Evolutionary conservation across 768 basidiomycete species (phyloP).

Genomic region (Saitozyma podzolica): DNA sequence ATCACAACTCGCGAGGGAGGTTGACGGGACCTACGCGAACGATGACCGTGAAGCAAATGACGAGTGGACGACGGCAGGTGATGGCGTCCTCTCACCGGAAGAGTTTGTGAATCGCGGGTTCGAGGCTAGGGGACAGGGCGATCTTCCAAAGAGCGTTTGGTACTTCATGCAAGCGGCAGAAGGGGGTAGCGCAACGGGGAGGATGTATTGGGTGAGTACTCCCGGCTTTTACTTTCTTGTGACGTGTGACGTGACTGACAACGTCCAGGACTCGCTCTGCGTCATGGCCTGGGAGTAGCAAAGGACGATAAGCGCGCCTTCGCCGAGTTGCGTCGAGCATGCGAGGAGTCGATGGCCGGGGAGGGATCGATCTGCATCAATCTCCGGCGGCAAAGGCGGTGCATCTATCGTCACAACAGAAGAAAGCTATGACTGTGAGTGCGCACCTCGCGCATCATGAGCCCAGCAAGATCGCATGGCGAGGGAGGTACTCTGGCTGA

Average conservation of each 20-base stretch:
- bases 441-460: conserved; percentile 7
- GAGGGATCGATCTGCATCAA: conserved; percentile 25
- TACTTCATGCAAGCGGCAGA: conserved; percentile 50
- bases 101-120: conserved; percentile 42
- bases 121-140: conserved; percentile 41
- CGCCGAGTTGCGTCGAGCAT: conserved; percentile 40
- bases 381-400: conserved; percentile 16
- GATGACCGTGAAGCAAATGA: neutral
- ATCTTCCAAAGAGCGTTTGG: conserved; percentile 46
- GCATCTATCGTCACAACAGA: conserved; percentile 24
- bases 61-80: neutral
- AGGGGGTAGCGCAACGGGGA: conserved; percentile 43
- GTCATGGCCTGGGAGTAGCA: conserved; percentile 49
- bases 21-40: neutral
- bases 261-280: conserved; percentile 33
- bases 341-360: conserved; percentile 38
- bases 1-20: conserved; percentile 22
- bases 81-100: conserved; percentile 23
- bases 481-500: too few relatives aligned
- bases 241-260: neutral
- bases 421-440: conserved; percentile 34
- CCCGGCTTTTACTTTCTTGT: neutral
- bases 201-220: conserved; percentile 48
- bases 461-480: neutral
- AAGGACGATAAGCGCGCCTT: conserved; percentile 45